These are phyloP conservation scores for Haplosporangium gracile DNA, from an alignment of 192 early-diverging fungal species.

Conservation along the genomic window DNA sequence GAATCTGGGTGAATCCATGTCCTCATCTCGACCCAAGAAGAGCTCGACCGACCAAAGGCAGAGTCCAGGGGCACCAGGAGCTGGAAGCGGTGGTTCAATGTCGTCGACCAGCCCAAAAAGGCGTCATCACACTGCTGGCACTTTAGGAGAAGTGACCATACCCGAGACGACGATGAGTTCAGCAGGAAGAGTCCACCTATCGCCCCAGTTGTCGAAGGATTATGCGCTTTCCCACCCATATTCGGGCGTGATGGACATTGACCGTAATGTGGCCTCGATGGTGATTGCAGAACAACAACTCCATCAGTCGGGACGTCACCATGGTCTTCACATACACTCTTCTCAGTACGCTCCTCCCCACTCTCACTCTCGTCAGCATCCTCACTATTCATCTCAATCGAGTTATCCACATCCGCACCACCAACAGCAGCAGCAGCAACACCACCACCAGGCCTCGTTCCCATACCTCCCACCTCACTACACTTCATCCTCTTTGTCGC, in stretches of 20 bases:
- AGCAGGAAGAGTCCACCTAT: not conserved
- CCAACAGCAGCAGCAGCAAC: not conserved
- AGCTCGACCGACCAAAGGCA: constrained; percentile 6
- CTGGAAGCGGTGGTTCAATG: too few relatives aligned
- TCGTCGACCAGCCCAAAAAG: not conserved
- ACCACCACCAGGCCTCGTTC: not conserved
- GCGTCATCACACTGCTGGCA: not conserved
- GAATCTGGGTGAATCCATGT: constrained; percentile 10
- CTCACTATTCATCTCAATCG: not conserved
- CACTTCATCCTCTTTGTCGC: not conserved
- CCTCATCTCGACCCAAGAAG: constrained; percentile 24
- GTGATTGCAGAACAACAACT: constrained; percentile 8
- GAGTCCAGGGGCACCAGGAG: not conserved
- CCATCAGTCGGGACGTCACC: not conserved
- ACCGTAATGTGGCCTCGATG: constrained; percentile 31
- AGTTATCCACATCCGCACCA: not conserved
- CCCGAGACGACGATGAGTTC: not conserved
- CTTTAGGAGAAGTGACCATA: not conserved
- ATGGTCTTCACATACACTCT: not conserved
- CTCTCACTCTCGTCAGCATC: not conserved
- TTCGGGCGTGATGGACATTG: constrained; percentile 9
- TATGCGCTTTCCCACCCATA: not conserved
- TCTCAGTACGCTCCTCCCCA: not conserved
- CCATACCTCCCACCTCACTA: not conserved
- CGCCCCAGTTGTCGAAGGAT: not conserved